These are phyloP conservation scores for Puccinia horiana DNA, from an alignment of 1,284 basidiomycete genomes.

Conservation along the genomic window DNA sequence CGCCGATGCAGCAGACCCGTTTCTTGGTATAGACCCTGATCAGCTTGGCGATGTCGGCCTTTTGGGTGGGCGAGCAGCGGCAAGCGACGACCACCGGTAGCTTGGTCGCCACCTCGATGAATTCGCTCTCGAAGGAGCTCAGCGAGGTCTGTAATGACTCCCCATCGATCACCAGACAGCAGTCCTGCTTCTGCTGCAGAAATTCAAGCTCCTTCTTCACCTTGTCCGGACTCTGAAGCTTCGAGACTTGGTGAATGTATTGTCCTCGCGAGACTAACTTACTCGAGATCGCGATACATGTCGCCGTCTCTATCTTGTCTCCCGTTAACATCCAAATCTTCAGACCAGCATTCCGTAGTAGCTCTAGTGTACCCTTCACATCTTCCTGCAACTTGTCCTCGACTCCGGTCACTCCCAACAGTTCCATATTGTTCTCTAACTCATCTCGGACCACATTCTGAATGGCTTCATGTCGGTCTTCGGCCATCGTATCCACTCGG, in stretches of 20 bases:
- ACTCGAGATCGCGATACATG: constrained; percentile 95
- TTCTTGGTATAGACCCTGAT: constrained; percentile 88
- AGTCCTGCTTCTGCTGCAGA: constrained; percentile 88
- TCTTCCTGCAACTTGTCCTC: constrained; percentile 99
- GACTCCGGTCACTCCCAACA: constrained; percentile 92
- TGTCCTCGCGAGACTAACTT: constrained; percentile 94
- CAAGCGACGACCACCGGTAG: constrained; percentile 95
- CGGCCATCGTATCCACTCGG: constrained; percentile 67
- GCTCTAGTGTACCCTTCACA: constrained; percentile 87
- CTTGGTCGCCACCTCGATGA: constrained; percentile 92
- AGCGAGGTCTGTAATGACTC: constrained; percentile 92
- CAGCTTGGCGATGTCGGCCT: constrained; percentile 90
- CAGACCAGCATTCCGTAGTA: constrained; percentile 91
- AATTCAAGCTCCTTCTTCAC: constrained; percentile 90
- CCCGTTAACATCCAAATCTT: constrained; percentile 99
- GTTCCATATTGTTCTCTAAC: constrained; percentile 84
- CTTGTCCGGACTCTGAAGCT: constrained; percentile 69
- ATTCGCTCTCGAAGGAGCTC: constrained; percentile 85
- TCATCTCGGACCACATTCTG: constrained; percentile 71
- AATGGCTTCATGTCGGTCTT: constrained; percentile 80
- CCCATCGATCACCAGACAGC: constrained; percentile 98
- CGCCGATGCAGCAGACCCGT: constrained; percentile 94
- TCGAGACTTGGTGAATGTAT: constrained; percentile 95
- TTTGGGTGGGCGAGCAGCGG: constrained; percentile 96
- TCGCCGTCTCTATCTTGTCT: constrained; percentile 98